Conservation (phyloP, 2,329 filamentous ascomycete species). For the Orbilia quercus region DNA sequence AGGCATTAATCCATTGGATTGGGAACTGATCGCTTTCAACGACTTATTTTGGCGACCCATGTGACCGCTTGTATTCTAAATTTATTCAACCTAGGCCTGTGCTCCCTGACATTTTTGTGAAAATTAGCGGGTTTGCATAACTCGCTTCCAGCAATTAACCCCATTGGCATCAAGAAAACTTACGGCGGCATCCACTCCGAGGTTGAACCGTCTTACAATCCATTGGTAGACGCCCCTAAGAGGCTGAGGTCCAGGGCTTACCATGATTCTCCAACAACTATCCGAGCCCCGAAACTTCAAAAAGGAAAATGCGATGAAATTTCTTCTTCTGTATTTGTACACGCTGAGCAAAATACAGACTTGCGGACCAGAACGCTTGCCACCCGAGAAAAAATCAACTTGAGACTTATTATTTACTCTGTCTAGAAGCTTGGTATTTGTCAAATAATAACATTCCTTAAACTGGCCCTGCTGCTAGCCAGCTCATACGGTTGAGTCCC, state of each 20-base stretch:
- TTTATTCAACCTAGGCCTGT: constrained; percentile 4
- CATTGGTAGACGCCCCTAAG: constrained; percentile 36
- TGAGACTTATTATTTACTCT: too few species aligned
- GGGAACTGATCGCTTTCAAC: constrained; percentile 13
- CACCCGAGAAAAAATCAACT: too few species aligned
- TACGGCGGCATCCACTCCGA: constrained; percentile 30
- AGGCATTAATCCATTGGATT: not conserved
- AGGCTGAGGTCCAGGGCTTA: constrained; percentile 12
- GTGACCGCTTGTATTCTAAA: constrained; percentile 24
- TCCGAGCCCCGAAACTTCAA: constrained; percentile 34
- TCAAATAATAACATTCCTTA: too few species aligned
- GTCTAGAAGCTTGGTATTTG: too few species aligned
- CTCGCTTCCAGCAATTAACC: too few species aligned
- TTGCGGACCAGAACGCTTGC: too few species aligned
- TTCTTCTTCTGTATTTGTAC: too few species aligned
- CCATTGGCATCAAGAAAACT: constrained; percentile 24
- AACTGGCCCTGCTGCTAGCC: too few species aligned
- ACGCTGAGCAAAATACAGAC: too few species aligned
- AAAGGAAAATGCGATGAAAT: constrained; percentile 1
- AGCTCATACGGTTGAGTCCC: too few species aligned
- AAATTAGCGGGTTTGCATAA: not conserved
- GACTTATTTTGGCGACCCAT: constrained; percentile 30
- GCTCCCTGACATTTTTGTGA: not conserved
- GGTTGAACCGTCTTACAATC: constrained; percentile 4
- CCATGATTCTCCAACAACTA: constrained; percentile 3